Evolutionary conservation across 2,329 filamentous ascomycete genomes (phyloP), one percentile per base, ranked within the genome.

Genomic region (Bisporella sp.): DNA sequence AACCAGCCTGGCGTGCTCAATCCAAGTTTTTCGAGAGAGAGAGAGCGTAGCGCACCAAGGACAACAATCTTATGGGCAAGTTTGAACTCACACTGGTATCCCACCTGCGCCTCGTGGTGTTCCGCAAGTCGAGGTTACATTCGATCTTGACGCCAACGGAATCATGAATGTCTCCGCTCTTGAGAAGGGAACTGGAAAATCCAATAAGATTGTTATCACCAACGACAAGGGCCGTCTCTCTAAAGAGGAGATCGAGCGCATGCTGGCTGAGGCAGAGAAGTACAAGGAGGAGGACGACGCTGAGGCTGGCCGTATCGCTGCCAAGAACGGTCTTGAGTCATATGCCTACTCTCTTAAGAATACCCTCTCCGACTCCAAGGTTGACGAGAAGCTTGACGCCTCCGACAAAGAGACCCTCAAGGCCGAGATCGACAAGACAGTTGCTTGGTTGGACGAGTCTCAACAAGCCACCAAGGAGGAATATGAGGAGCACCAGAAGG

Each of bases 181-280:
- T 45, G 92, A 97, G 87, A 97, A 97, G 89, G 92, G 92, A 62
- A 96, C 92, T 54, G 92, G 92, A 69, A 97, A 97, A 87, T 92
- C 89, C 75, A 96, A 97, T 87, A 95, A 97, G 85, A 99, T 97
- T 68, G 88, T 95, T 81, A 97, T 97, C 74, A 96, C 91, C 81
- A 97, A 99, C 79, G 93, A 97, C 85, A 99, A 99, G 89, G 93
- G 93, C 62, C 93, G 93, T 75, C 84, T 99, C 46, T 96, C 91
- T 73, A 97, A 99, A 87, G 93, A 99, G 77, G 93, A 99, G 61
- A 97, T 99, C 54, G 93, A 99, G 87, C 92, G 91, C 69, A 99
- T 99, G 93, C 81, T 99, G 68, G 75, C 88, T 61, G 93, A 99
- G 75, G 93, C 93, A 57, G 93, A 99, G 89, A 97, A 97, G 84